Percentiles rank a stretch among this genome's conserved stretches.
Evolutionary conservation across 257 asterid species (phyloP).

Genomic region (Solanum sejunctum): DNA sequence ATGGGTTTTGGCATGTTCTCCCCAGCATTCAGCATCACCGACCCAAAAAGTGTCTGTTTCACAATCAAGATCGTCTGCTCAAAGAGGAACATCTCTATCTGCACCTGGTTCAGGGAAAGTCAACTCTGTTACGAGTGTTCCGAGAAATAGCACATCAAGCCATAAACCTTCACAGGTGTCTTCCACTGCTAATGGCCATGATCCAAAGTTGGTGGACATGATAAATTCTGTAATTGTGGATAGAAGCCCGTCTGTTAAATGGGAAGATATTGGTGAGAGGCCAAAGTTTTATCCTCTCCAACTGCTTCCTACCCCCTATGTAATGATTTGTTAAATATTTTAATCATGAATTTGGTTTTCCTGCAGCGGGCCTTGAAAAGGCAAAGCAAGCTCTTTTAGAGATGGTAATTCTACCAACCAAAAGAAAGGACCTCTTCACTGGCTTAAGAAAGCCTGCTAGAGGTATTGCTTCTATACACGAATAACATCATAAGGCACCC

Average conservation of each 20-base stretch:
- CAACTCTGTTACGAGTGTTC: slow-evolving; percentile 24
- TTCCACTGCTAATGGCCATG: slow-evolving; percentile 48
- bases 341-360: not conserved
- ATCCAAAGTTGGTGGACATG: slow-evolving; percentile 76
- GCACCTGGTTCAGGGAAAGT: slow-evolving; percentile 20
- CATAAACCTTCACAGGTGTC: slow-evolving; percentile 36
- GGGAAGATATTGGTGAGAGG: slow-evolving; percentile 95
- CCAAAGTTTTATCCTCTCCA: not conserved
- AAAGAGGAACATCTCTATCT: slow-evolving; percentile 39
- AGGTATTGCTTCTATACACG: slow-evolving; percentile 34
- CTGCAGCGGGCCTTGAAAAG: slow-evolving; percentile 95
- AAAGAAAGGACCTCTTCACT: slow-evolving; percentile 90
- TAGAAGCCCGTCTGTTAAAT: slow-evolving; percentile 86
- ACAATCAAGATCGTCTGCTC: slow-evolving; percentile 29
- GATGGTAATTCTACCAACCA: slow-evolving; percentile 95
- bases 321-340: not conserved
- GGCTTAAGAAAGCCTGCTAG: slow-evolving; percentile 93
- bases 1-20: slow-evolving; percentile 4
- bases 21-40: slow-evolving; percentile 43
- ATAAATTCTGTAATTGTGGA: slow-evolving; percentile 86
- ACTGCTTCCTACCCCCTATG: slow-evolving; percentile 1
- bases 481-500: not conserved
- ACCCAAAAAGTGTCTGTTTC: slow-evolving; percentile 24
- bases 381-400: slow-evolving; percentile 93
- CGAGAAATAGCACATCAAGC: slow-evolving; percentile 17